These are phyloP conservation scores for Rhodotorula graminis DNA, from an alignment of 768 basidiomycete species.

Conservation along the genomic window DNA sequence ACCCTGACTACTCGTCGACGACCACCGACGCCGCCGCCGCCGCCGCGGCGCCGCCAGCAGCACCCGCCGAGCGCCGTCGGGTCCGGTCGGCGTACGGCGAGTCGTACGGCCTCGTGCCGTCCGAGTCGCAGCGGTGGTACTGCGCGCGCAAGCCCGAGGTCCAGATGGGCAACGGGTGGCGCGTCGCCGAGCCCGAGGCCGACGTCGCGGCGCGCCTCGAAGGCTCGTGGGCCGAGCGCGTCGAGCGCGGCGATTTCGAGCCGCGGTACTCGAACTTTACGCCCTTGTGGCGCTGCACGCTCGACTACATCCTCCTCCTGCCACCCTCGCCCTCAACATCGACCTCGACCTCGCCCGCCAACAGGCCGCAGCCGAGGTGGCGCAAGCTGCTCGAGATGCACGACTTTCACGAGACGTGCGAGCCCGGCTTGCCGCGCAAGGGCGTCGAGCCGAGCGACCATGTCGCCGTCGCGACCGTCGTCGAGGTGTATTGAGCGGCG, in stretches of 20 bases:
- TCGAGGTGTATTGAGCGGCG: slow-evolving; percentile 45
- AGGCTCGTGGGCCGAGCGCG: slow-evolving; percentile 43
- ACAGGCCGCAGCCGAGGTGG: slow-evolving; percentile 35
- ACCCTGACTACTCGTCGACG: not conserved
- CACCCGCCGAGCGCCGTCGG: not conserved
- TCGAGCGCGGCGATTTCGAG: slow-evolving; percentile 34
- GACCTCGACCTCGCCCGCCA: no score
- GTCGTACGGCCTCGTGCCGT: slow-evolving; percentile 37
- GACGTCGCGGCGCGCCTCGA: slow-evolving; percentile 57
- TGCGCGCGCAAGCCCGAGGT: slow-evolving; percentile 23
- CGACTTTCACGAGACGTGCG: slow-evolving; percentile 54
- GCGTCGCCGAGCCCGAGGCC: slow-evolving; percentile 52
- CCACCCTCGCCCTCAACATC: slow-evolving; percentile 35
- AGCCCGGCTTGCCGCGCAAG: slow-evolving; percentile 70
- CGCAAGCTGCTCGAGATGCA: slow-evolving; percentile 61
- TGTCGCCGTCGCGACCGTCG: slow-evolving; percentile 66
- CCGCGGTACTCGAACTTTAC: slow-evolving; percentile 34
- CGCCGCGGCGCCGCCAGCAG: no score
- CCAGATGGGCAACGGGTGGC: slow-evolving; percentile 43
- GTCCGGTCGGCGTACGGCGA: slow-evolving; percentile 34
- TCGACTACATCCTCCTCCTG: slow-evolving; percentile 69
- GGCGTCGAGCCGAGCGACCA: slow-evolving; percentile 83
- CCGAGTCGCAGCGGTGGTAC: slow-evolving; percentile 31
- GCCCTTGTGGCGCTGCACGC: slow-evolving; percentile 37
- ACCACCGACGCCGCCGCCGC: no score